Conservation (phyloP, 2,329 filamentous ascomycete species). For the Rutstroemia sp. region DNA sequence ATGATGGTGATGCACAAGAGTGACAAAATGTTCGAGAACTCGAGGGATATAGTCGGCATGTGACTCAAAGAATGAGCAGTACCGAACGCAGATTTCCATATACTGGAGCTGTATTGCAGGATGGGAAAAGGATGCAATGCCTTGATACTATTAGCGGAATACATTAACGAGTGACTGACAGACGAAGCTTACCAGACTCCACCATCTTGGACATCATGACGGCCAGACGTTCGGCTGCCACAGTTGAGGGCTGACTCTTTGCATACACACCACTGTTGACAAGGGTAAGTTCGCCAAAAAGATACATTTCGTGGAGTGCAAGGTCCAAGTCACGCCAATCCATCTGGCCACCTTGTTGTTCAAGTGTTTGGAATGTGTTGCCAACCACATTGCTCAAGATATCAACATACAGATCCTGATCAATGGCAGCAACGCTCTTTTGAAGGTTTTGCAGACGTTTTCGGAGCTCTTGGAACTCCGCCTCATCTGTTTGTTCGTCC, state of each 20-base stretch:
- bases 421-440: conserved; percentile 83
- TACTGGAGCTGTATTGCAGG: conserved; percentile 91
- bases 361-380: conserved; percentile 74
- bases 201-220: conserved; percentile 97
- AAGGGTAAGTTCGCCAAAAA: conserved; percentile 91
- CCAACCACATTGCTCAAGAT: conserved; percentile 83
- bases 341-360: conserved; percentile 64
- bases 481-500: conserved; percentile 91
- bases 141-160: conserved; percentile 38
- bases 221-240: conserved; percentile 73
- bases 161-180: conserved; percentile 2
- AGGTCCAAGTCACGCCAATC: conserved; percentile 95
- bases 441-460: conserved; percentile 86
- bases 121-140: conserved; percentile 77
- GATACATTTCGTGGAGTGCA: conserved; percentile 88
- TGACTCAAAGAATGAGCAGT: conserved; percentile 85
- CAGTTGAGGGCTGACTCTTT: conserved; percentile 74
- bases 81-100: conserved; percentile 97
- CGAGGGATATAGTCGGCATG: conserved; percentile 75
- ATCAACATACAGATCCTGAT: conserved; percentile 82
- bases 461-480: conserved; percentile 90
- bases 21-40: conserved; percentile 86
- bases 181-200: conserved; percentile 65
- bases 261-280: conserved; percentile 78
- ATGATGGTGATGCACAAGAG: conserved; percentile 80